Conservation (phyloP, 2,329 filamentous ascomycete species). For the Paracoccidioides lutzii region DNA sequence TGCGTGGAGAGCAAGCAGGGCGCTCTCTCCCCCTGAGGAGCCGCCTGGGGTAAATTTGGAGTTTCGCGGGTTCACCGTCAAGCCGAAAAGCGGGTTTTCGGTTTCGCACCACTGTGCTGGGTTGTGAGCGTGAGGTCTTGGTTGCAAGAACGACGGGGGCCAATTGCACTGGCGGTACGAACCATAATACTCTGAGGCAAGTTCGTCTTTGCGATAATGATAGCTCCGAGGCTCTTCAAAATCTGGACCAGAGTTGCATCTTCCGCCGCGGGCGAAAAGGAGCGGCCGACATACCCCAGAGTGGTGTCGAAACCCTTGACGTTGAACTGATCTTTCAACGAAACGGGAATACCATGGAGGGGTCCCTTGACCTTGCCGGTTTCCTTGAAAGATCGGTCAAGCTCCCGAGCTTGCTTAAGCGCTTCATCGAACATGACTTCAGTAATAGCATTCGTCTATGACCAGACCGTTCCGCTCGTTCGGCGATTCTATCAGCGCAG, state of each 20-base stretch:
- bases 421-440: conserved; percentile 18
- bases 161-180: conserved; percentile 23
- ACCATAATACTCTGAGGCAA: conserved; percentile 52
- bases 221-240: conserved; percentile 30
- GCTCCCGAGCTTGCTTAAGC: conserved; percentile 14
- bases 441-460: conserved; percentile 15
- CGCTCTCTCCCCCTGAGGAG: conserved; percentile 54
- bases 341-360: conserved; percentile 19
- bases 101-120: conserved; percentile 39
- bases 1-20: conserved; percentile 47
- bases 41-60: conserved; percentile 53
- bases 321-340: conserved; percentile 18
- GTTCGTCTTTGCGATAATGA: conserved; percentile 47
- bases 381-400: conserved; percentile 27
- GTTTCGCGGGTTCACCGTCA: conserved; percentile 50
- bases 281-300: conserved; percentile 12
- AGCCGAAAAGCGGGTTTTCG: conserved; percentile 43
- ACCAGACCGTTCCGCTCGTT: not conserved
- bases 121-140: not conserved
- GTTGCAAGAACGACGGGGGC: not conserved
- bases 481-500: not conserved
- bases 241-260: conserved; percentile 8
- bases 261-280: conserved; percentile 3
- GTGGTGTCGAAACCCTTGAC: conserved; percentile 10
- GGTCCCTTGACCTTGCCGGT: conserved; percentile 24